phyloP scores from a whole-genome alignment of 1,284 basidiomycete species.

The Phellopilus nigrolimitatus region DNA sequence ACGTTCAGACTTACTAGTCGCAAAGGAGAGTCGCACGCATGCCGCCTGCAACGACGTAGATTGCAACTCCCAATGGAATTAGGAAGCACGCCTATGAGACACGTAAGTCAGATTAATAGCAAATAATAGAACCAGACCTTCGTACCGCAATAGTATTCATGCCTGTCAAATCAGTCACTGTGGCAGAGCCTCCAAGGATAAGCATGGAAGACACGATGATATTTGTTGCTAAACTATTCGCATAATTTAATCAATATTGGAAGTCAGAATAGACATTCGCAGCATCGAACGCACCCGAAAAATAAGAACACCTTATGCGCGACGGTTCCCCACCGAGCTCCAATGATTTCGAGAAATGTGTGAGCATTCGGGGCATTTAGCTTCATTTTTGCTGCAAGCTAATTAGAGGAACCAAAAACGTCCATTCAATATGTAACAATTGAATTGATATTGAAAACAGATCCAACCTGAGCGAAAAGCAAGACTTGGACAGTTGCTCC shows the following conservation, averaged over 20 bases:
- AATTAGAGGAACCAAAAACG: conserved; percentile 7
- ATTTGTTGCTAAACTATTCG: conserved; percentile 50
- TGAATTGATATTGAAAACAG: conserved; percentile 31
- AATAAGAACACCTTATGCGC: conserved; percentile 63
- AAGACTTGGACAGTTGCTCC: conserved; percentile 39
- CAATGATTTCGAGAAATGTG: conserved; percentile 63
- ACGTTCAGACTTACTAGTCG: conserved; percentile 57
- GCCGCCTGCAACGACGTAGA: conserved; percentile 52
- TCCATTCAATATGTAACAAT: conserved; percentile 28
- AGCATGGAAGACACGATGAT: conserved; percentile 59
- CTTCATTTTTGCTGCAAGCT: conserved; percentile 54
- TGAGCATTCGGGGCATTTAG: conserved; percentile 56
- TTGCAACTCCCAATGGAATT: conserved; percentile 50
- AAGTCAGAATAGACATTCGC: background rate
- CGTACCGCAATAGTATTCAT: conserved; percentile 51
- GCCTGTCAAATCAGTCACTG: conserved; percentile 51
- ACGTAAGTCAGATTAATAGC: too few species aligned
- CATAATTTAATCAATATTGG: conserved; percentile 22
- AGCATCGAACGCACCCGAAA: conserved; percentile 41
- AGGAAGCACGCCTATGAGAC: conserved; percentile 55
- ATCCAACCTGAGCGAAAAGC: conserved; percentile 47
- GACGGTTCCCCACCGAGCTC: conserved; percentile 47
- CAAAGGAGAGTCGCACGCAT: conserved; percentile 41
- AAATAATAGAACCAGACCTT: conserved; percentile 32
- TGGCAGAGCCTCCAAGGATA: conserved; percentile 58